Percentiles rank a stretch among this genome's conserved stretches.
phyloP scores from a whole-genome alignment of 352 stramenopile genomes.

The Phytopythium cucurbitacearum region DNA sequence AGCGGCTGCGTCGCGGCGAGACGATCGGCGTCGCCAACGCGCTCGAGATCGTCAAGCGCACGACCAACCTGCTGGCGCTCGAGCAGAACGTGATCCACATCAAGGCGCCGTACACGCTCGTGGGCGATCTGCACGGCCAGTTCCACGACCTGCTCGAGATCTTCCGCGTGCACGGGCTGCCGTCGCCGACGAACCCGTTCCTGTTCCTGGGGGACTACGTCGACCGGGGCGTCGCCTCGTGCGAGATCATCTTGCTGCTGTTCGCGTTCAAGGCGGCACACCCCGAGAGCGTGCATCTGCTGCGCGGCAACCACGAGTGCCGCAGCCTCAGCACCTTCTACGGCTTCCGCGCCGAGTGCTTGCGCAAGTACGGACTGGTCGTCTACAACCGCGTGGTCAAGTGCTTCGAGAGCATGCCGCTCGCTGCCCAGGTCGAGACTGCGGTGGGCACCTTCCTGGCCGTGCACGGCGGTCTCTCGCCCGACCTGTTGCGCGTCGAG shows the following conservation, averaged over 20 bases:
- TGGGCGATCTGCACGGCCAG: conserved; percentile 95
- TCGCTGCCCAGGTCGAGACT: conserved; percentile 63
- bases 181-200: conserved; percentile 90
- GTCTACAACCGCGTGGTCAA: conserved; percentile 82
- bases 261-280: conserved; percentile 98
- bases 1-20: conserved; percentile 32
- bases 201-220: conserved; percentile 94
- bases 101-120: conserved; percentile 45
- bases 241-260: conserved; percentile 97
- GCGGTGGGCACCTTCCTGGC: conserved; percentile 55
- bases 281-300: conserved; percentile 97
- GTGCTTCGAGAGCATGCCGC: conserved; percentile 80
- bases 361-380: conserved; percentile 68
- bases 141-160: conserved; percentile 97
- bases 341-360: conserved; percentile 99
- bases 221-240: conserved; percentile 93
- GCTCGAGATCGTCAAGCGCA: conserved; percentile 51
- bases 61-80: conserved; percentile 53
- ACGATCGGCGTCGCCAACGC: conserved; percentile 41
- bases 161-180: conserved; percentile 48
- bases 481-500: conserved; percentile 59
- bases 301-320: conserved; percentile 99
- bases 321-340: conserved; percentile 99
- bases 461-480: conserved; percentile 73
- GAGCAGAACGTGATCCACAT: conserved; percentile 55